These are phyloP conservation scores for Scalesia atractyloides DNA, from an alignment of 129 eudicot genomes.

Conservation along the genomic window DNA sequence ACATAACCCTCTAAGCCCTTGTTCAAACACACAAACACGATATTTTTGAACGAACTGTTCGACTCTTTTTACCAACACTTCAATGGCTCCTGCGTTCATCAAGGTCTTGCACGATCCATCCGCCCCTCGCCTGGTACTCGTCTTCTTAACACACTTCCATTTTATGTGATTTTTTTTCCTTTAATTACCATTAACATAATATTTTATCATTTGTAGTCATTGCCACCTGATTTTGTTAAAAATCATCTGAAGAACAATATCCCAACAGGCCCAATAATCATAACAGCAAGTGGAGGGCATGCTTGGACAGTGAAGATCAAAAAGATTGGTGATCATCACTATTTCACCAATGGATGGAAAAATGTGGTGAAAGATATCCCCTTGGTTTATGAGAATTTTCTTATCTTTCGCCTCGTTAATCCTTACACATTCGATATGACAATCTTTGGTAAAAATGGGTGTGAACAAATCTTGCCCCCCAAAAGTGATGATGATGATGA, in stretches of 20 bases:
- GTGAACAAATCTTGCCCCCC: background rate
- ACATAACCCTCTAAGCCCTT: too few species aligned
- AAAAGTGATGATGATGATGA: background rate
- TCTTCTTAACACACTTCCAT: background rate
- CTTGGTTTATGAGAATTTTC: conserved; percentile 24
- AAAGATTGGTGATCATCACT: background rate
- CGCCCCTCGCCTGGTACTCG: conserved; percentile 9
- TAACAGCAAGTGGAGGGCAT: conserved; percentile 17
- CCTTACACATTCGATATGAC: background rate
- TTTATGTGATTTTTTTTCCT: background rate
- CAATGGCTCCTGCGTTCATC: conserved; percentile 22
- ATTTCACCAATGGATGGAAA: conserved; percentile 20
- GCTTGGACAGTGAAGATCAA: conserved; percentile 18
- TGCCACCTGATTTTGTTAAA: conserved; percentile 20
- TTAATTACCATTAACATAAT: background rate
- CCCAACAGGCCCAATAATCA: conserved; percentile 4
- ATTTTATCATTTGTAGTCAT: conserved; percentile 15
- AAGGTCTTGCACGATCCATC: conserved; percentile 15
- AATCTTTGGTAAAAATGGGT: conserved; percentile 16
- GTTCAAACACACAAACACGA: too few species aligned
- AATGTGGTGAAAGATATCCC: conserved; percentile 15
- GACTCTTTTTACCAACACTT: too few species aligned
- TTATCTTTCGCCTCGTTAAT: conserved; percentile 15
- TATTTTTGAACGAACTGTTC: too few species aligned
- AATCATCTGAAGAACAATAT: conserved; percentile 18